These are phyloP conservation scores for Verticillium longisporum DNA, from an alignment of 2,329 filamentous ascomycete genomes.

Conservation along the genomic window DNA sequence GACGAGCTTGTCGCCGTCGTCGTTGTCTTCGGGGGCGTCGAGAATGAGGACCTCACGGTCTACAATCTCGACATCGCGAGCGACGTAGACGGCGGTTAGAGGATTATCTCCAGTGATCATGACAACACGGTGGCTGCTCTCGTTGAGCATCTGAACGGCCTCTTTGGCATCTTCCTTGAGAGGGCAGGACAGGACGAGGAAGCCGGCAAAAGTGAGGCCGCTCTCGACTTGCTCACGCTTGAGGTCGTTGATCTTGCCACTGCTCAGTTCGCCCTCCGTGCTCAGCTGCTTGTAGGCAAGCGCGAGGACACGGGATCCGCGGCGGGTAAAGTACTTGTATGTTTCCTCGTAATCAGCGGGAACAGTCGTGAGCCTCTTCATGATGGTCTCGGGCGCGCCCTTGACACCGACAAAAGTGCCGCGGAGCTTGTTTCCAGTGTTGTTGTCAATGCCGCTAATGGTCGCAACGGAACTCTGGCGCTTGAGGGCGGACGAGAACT, in stretches of 20 bases:
- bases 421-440: slow-evolving; percentile 67
- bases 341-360: slow-evolving; percentile 94
- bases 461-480: slow-evolving; percentile 92
- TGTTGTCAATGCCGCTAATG: slow-evolving; percentile 63
- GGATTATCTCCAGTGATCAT: slow-evolving; percentile 99
- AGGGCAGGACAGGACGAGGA: slow-evolving; percentile 90
- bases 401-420: slow-evolving; percentile 94
- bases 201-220: slow-evolving; percentile 82
- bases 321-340: slow-evolving; percentile 95
- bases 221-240: slow-evolving; percentile 89
- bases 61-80: slow-evolving; percentile 92
- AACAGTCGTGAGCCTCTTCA: slow-evolving; percentile 79
- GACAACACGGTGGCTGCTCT: slow-evolving; percentile 95
- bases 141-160: slow-evolving; percentile 92
- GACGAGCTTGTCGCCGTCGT: slow-evolving; percentile 71
- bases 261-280: slow-evolving; percentile 71
- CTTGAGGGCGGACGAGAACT: slow-evolving; percentile 95
- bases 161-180: slow-evolving; percentile 94
- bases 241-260: slow-evolving; percentile 82
- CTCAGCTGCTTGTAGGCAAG: slow-evolving; percentile 91
- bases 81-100: slow-evolving; percentile 91
- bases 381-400: slow-evolving; percentile 93
- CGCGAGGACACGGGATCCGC: slow-evolving; percentile 88
- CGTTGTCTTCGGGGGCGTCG: slow-evolving; percentile 87
- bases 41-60: slow-evolving; percentile 92